A percentile compares a stretch with the other conserved stretches of the same genome.
Conservation (phyloP, 495 filamentous ascomycete species). For the Penicillium robsamsonii region DNA sequence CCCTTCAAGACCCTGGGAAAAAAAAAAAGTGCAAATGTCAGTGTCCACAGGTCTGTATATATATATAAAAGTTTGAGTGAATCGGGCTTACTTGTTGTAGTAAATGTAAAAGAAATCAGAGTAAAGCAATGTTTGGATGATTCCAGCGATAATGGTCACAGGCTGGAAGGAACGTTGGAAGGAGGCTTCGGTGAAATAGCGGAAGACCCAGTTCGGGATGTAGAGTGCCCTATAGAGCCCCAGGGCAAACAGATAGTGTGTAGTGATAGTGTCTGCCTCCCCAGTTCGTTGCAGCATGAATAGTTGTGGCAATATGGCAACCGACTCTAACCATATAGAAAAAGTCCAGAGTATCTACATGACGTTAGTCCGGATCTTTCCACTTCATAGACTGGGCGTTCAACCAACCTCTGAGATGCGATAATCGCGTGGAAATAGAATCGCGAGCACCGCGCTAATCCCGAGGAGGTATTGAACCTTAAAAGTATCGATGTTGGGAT, state of each 20-base stretch:
- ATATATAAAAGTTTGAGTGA: background rate
- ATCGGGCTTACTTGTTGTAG: conserved; percentile 74
- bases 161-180: conserved; percentile 63
- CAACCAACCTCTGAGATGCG: conserved; percentile 56
- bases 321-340: conserved; percentile 94
- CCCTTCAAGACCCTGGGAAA: conserved; percentile 68
- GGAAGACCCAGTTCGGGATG: conserved; percentile 97
- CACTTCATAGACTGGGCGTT: background rate
- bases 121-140: conserved; percentile 92
- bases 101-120: conserved; percentile 99
- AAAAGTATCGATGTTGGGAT: conserved; percentile 94
- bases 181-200: conserved; percentile 66
- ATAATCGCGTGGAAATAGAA: conserved; percentile 84
- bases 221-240: conserved; percentile 89
- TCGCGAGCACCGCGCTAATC: conserved; percentile 69
- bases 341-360: conserved; percentile 89
- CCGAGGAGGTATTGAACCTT: conserved; percentile 88
- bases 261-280: conserved; percentile 96
- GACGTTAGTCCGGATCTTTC: conserved; percentile 9
- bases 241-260: conserved; percentile 96
- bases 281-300: conserved; percentile 98
- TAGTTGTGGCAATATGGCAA: conserved; percentile 93
- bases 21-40: background rate
- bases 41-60: background rate
- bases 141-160: conserved; percentile 80